These are phyloP conservation scores for Xylariaceae sp. DNA, from an alignment of 2,329 filamentous ascomycete genomes.

Conservation along the genomic window DNA sequence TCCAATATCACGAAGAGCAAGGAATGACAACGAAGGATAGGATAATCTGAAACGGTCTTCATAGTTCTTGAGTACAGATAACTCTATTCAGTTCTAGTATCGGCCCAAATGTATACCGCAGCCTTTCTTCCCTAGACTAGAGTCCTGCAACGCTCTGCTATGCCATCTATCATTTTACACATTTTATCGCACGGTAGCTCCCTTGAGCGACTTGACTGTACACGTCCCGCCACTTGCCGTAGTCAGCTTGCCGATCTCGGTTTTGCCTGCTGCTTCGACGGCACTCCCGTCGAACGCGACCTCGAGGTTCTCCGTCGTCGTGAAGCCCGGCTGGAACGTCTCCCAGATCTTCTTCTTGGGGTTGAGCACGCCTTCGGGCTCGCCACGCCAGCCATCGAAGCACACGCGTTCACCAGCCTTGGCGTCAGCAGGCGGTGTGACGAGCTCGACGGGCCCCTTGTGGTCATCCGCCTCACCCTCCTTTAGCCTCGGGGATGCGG, in stretches of 20 bases:
- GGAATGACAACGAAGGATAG: neutral
- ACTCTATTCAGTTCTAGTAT: slow-evolving; percentile 21
- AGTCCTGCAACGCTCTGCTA: neutral
- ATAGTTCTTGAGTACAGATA: slow-evolving; percentile 1
- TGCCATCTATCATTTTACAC: neutral
- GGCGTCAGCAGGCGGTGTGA: slow-evolving; percentile 72
- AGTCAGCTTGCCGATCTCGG: slow-evolving; percentile 64
- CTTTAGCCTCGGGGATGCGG: slow-evolving; percentile 77
- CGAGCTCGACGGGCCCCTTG: slow-evolving; percentile 87
- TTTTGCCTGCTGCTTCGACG: slow-evolving; percentile 72
- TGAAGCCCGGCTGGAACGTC: slow-evolving; percentile 92
- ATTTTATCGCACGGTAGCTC: slow-evolving; percentile 73
- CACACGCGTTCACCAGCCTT: slow-evolving; percentile 82
- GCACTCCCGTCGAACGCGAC: slow-evolving; percentile 79
- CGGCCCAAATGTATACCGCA: neutral
- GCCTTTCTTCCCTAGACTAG: slow-evolving; percentile 1
- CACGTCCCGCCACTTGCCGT: slow-evolving; percentile 76
- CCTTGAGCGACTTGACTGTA: slow-evolving; percentile 75
- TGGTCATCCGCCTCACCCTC: slow-evolving; percentile 83
- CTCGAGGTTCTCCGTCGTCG: slow-evolving; percentile 73
- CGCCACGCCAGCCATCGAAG: slow-evolving; percentile 92
- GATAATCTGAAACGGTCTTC: neutral
- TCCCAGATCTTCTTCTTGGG: slow-evolving; percentile 99
- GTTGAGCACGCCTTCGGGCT: slow-evolving; percentile 90
- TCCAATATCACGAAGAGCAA: neutral